Base-by-base conservation (phyloP, 495 filamentous ascomycete genomes). In the Penicillium fimorum region DNA sequence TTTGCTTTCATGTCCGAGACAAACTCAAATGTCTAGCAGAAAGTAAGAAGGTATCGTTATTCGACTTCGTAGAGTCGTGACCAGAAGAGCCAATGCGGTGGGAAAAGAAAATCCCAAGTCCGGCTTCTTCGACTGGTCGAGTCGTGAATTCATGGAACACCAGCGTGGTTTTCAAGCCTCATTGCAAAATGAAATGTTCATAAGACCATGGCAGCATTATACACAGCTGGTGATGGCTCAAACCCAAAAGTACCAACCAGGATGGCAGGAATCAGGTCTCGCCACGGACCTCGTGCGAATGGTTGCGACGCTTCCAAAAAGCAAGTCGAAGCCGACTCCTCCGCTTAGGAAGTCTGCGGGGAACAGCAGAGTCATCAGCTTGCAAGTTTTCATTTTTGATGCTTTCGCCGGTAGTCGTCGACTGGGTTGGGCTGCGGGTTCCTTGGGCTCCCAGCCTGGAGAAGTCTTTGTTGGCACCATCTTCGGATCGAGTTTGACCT, bases 251-350 rank as follows among this genome's bases (percentile, higher is more conserved):
- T 47, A 42, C 40, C 40, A 52, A 48, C 25, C 43, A 53, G 15
- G 25, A 49, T 27, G 42, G 24, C 17, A 22, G 57, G 17, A 27
- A 55, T 75, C 68, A 75, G 10, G 64, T 68, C 45, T 73, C 74
- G 43, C 72, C 71, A 25, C 66, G 68, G 38, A 77, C 60, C 51
- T 77, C 74, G 20, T 70, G 67, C 35, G 69, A 69, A 50, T 70
- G 67, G 47, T 60, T 61, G 40, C 69, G 72, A 25, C 76, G 76
- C 49, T 69, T 74, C 76, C 76, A 79, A 50, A 79, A 79, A 29
- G 76, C 76, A 45, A 79, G 63, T 32, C 76, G 68, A 18, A 79
- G 63, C 27, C 76, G 70, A 60, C 76, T 79, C 43, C 70, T 67
- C 24, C 69, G 68, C 50, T 76, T 76, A 18, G 69, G 67, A 32